Conservation (phyloP, 2,329 filamentous ascomycete species). For the Thielaviopsis punctulata region DNA sequence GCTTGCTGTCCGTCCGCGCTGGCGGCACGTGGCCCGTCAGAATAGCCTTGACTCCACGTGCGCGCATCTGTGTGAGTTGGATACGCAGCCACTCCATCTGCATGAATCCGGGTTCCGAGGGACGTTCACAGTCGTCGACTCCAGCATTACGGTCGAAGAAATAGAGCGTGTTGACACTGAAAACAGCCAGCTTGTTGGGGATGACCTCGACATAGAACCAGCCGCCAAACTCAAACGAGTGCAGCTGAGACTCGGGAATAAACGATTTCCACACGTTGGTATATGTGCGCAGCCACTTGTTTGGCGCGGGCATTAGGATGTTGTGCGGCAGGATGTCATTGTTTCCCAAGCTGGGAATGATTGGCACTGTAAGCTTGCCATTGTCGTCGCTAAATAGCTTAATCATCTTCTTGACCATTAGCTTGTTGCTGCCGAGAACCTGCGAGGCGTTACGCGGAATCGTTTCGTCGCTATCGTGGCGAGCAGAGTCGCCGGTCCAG, state of each 20-base stretch:
- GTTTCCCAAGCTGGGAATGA: constrained; percentile 85
- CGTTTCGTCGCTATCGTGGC: constrained; percentile 74
- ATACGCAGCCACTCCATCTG: constrained; percentile 93
- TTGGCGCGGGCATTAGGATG: constrained; percentile 72
- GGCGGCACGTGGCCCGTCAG: constrained; percentile 89
- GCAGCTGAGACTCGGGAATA: constrained; percentile 81
- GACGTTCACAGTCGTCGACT: constrained; percentile 72
- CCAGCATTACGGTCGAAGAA: constrained; percentile 87
- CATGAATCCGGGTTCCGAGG: constrained; percentile 73
- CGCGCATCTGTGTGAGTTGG: constrained; percentile 68
- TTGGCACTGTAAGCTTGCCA: constrained; percentile 48
- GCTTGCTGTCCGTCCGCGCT: constrained; percentile 68
- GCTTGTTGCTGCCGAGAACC: constrained; percentile 61
- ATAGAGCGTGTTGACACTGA: constrained; percentile 92
- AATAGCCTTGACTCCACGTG: constrained; percentile 82
- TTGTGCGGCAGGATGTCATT: constrained; percentile 98
- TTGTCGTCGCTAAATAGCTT: constrained; percentile 51
- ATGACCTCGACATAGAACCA: constrained; percentile 94
- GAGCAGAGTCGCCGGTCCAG: constrained; percentile 81
- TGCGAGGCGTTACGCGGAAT: constrained; percentile 59
- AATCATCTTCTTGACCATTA: constrained; percentile 58
- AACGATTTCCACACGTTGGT: constrained; percentile 66
- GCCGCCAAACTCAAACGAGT: constrained; percentile 79
- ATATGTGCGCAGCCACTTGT: constrained; percentile 67
- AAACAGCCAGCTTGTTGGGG: constrained; percentile 65